phyloP scores from a whole-genome alignment of 1,139 yeast genomes.

The Sugiyamaella japonica region DNA sequence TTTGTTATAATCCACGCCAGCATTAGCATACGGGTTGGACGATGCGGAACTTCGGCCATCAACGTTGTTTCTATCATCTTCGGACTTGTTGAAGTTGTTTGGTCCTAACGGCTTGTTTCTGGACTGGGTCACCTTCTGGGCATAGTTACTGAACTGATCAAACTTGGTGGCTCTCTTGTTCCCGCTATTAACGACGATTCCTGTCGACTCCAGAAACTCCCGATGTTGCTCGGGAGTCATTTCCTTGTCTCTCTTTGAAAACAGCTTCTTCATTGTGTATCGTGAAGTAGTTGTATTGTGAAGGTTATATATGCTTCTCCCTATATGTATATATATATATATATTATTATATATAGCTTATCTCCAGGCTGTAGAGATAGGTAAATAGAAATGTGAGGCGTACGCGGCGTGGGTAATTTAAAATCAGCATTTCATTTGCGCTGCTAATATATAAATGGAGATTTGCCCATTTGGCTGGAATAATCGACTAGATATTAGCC shows the following conservation, averaged over 20 bases:
- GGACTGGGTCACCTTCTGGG: constrained; percentile 30
- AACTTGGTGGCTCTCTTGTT: constrained; percentile 39
- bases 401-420: background rate
- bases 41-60: background rate
- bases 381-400: background rate
- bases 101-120: constrained; percentile 20
- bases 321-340: no score
- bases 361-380: no score
- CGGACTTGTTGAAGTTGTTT: constrained; percentile 6
- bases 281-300: no score
- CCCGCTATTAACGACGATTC: constrained; percentile 32
- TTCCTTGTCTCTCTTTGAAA: constrained; percentile 41
- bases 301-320: background rate
- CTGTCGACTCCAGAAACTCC: constrained; percentile 34
- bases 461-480: background rate
- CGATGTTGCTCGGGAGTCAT: constrained; percentile 39
- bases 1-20: constrained; percentile 18
- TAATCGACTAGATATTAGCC: background rate
- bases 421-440: no score
- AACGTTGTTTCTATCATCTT: constrained; percentile 2
- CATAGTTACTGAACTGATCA: constrained; percentile 39
- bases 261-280: constrained; percentile 36
- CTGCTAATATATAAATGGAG: no score
- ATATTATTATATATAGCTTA: no score
- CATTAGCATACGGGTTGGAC: constrained; percentile 24